Percentiles rank a stretch among this genome's conserved stretches.
phyloP scores from a whole-genome alignment of 257 asterid species.

The Solanum raphanifolium region DNA sequence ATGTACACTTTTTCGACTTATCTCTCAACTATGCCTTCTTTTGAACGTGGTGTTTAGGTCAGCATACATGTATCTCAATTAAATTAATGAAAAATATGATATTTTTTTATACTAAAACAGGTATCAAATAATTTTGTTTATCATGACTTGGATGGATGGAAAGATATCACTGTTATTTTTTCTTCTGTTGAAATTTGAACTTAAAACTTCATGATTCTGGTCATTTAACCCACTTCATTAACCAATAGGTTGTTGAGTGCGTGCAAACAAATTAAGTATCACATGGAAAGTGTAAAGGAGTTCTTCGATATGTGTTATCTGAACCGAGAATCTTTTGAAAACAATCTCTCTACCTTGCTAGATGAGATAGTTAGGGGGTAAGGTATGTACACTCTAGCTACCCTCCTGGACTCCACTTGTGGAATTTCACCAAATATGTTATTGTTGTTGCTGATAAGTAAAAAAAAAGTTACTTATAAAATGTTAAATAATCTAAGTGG shows the following conservation, averaged over 20 bases:
- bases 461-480: neutral
- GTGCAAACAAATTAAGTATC: neutral
- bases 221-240: neutral
- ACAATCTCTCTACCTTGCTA: rapidly evolving
- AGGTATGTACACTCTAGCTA: neutral
- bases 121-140: neutral
- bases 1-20: neutral
- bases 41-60: no score
- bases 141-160: neutral
- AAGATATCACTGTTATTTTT: neutral
- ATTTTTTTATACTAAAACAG: neutral
- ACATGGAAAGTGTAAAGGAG: neutral
- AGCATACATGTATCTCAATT: rapidly evolving
- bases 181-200: neutral
- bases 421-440: neutral
- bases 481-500: neutral
- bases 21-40: neutral
- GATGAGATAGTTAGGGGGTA: neutral
- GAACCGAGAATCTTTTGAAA: neutral
- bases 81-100: neutral
- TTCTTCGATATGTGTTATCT: neutral
- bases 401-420: neutral
- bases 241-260: neutral
- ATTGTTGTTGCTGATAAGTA: neutral
- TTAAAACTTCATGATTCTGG: neutral